A percentile compares a stretch with the other conserved stretches of the same genome.
Conservation (phyloP, 306 rosid species). For the Pachyrhizus erosus region DNA sequence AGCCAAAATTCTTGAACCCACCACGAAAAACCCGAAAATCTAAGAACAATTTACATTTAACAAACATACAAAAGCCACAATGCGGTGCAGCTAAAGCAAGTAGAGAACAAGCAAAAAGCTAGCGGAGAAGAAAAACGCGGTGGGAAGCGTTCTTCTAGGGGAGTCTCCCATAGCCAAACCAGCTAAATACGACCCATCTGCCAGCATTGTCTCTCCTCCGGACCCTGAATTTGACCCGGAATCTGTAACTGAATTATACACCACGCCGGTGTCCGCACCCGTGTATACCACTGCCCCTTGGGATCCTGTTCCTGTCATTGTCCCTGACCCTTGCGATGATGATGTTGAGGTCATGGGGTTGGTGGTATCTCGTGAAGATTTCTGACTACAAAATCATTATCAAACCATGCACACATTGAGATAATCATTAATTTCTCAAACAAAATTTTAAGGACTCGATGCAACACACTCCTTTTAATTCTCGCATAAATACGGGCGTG, state of each 20-base stretch:
- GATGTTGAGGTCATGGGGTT: slow-evolving; percentile 51
- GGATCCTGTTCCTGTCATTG: slow-evolving; percentile 42
- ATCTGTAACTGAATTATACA: slow-evolving; percentile 16
- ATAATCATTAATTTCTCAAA: neutral
- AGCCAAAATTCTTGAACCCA: slow-evolving; percentile 56
- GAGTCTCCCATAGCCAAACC: slow-evolving; percentile 98
- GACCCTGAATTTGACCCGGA: slow-evolving; percentile 45
- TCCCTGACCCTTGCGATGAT: slow-evolving; percentile 38
- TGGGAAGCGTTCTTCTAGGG: slow-evolving; percentile 37
- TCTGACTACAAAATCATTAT: slow-evolving; percentile 61
- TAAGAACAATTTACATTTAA: slow-evolving; percentile 56
- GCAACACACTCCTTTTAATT: neutral
- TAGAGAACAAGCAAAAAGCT: slow-evolving; percentile 40
- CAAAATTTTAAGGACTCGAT: neutral
- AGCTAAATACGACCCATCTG: slow-evolving; percentile 91
- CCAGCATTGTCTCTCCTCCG: slow-evolving; percentile 48
- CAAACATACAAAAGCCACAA: slow-evolving; percentile 34
- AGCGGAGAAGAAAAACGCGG: slow-evolving; percentile 14
- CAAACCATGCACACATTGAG: slow-evolving; percentile 2
- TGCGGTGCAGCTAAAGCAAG: slow-evolving; percentile 46
- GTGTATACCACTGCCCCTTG: slow-evolving; percentile 38
- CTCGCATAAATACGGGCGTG: neutral
- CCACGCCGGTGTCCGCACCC: slow-evolving; percentile 39
- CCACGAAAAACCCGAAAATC: slow-evolving; percentile 36
- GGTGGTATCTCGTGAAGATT: slow-evolving; percentile 60